Evolutionary conservation across 129 eudicot genomes (phyloP), one percentile per base, ranked within the genome.

Genomic region (Escallonia herrerae): DNA sequence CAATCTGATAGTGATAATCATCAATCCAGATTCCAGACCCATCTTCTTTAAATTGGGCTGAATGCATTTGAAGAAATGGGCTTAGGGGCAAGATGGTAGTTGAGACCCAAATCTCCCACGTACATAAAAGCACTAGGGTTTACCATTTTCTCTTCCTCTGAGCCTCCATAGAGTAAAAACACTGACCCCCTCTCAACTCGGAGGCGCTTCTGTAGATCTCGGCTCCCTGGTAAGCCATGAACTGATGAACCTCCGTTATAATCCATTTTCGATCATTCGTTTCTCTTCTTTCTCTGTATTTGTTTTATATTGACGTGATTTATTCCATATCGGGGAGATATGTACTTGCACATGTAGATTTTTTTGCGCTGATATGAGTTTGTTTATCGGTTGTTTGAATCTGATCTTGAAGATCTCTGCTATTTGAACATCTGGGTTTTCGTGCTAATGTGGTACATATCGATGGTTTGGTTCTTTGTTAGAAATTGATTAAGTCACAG

Each of bases 151-250:
- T 33, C 13, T 3, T 53, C 58, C 58, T 53, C 58, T 11, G 58
- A 12, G 13, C n/a, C 58, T 3, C 56, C 58, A n/a, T 11, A 53
- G 1, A 1, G 33, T 0, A 14, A n/a, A 53, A 53, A 53, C 58
- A 37, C 22, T 53, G 14, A 33, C 58, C 3, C 33, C 14, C 14
- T 49, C 54, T 11, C 10, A 11, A 53, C 58, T 53, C 12, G 54
- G 54, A 49, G 54, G 54, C 54, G 54, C 54, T 49, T n/a, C 58
- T 13, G 58, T 6, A 53, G 58, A 53, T 53, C 58, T 53, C 22
- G 4, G 58, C 58, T 53, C 58, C 58, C n/a, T 53, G 58, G 58
- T 53, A 53, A 53, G 58, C 58, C 4, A 53, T 2, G 5, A 53
- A 14, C 11, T 3, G 5, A 53, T 3, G 5, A 53, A 53, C 14